Evolutionary conservation across 352 stramenopile genomes (phyloP), one percentile per base, ranked within the genome.

Genomic region (Hyaloperonospora arabidopsidis): DNA sequence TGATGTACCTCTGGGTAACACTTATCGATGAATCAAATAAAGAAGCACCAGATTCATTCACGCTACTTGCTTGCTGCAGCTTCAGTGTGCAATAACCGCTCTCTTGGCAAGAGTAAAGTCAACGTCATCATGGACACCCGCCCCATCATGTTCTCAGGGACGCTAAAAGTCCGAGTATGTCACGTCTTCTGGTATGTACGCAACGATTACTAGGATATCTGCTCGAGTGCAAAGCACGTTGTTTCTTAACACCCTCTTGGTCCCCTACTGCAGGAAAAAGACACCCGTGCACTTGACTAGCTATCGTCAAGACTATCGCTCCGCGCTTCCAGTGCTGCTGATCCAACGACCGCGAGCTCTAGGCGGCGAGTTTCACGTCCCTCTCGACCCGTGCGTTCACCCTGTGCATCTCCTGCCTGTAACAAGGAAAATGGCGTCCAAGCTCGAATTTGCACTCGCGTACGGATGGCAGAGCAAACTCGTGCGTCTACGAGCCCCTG

Each of bases 301-400:
- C 39, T 47, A 61, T 49, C 64, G 52, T 5, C 47, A 63, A 19
- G 64, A 72, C 22, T 72, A 61, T 62, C 64, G 59, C 10, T 60
- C 62, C 11, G 59, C 54, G 2, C 18, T 72, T 32, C 64, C 64
- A 0, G 60, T 72, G 21, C 48, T 72, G 28, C 45, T 72, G 3
- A 41, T 72, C 25, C 64, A 59, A 45, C 64, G 55, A 7, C n/a
- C 64, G 14, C 36, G 43, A 1, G 14, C 60, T 19, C 29, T 68
- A 13, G 64, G 64, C 0, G 55, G 64, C 12, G 60, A 68, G 29
- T 63, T 65, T 19, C 49, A 48, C 28, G 49, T 72, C 17, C 64
- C 59, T n/a, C 59, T 72, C 12, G 64, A 72, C 41, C 64, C 55
- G 8, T 72, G 64, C 28, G 52, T 72, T 43, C 64, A 72, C 46